Percentiles rank a stretch among this genome's conserved stretches.
Conservation (phyloP, 768 basidiomycete genomes). For the Hortiboletus campestris region DNA sequence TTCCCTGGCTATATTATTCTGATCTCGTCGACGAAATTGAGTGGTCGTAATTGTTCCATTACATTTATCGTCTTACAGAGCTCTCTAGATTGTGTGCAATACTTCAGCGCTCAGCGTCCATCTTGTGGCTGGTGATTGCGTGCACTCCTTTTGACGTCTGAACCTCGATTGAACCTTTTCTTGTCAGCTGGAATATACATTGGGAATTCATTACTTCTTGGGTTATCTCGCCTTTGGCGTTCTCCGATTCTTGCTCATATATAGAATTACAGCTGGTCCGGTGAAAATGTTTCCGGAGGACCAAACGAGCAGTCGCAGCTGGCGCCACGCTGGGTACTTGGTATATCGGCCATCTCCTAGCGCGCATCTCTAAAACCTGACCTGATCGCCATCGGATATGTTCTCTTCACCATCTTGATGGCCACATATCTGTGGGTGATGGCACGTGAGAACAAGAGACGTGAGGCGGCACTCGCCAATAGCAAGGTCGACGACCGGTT, state of each 20-base stretch:
- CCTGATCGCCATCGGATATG: slow-evolving; percentile 58
- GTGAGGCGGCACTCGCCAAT: slow-evolving; percentile 29
- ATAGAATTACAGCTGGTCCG: slow-evolving; percentile 44
- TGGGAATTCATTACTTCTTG: slow-evolving; percentile 54
- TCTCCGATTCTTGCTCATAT: background rate
- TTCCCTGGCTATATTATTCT: slow-evolving; percentile 55
- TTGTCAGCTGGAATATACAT: slow-evolving; percentile 49
- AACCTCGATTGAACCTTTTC: background rate
- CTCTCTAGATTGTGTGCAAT: slow-evolving; percentile 48
- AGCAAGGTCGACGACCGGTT: slow-evolving; percentile 5
- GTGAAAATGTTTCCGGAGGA: slow-evolving; percentile 69
- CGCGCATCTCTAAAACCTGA: slow-evolving; percentile 51
- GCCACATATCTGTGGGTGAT: slow-evolving; percentile 47
- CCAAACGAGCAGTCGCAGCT: slow-evolving; percentile 61
- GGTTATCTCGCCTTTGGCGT: slow-evolving; percentile 30
- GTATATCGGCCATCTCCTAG: slow-evolving; percentile 53
- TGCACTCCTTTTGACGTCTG: background rate
- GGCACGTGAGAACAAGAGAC: slow-evolving; percentile 47
- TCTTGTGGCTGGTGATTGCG: slow-evolving; percentile 34
- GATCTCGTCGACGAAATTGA: slow-evolving; percentile 43
- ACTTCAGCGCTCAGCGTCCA: too few species aligned
- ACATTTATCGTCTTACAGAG: background rate
- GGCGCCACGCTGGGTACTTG: slow-evolving; percentile 55
- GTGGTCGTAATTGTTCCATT: slow-evolving; percentile 18
- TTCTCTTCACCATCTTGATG: slow-evolving; percentile 46